Base-by-base conservation (phyloP, 192 early-diverging fungal genomes). In the Phlyctochytrium bullatum region DNA sequence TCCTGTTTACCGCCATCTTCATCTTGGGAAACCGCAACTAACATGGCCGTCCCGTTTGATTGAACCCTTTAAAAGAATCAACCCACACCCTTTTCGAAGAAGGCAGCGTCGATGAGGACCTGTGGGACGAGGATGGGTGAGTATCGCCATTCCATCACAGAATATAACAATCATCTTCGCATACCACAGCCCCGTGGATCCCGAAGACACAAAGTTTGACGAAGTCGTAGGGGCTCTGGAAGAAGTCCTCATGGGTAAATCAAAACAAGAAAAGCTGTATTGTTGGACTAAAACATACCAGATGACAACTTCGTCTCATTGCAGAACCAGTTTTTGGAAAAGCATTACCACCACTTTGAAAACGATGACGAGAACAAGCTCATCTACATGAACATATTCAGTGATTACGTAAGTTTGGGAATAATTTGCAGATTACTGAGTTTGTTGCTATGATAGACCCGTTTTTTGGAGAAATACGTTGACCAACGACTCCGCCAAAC, bases 341-440 rank as follows among this genome's bases (percentile, higher is more conserved):
- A 65, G 32, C 40, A 81, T 56, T 63, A 50, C 56, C 31, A 66
- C 14, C 64, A 73, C 14, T 86, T 84, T 53, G 64, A 61, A 14
- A 60, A 71, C 52, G 73, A 74, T 31, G 80, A 86, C 56, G 84
- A 86, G 53, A 86, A 86, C 71, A 86, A 84, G 69, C 61, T 86
- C 14, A 69, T 78, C 10, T 86, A 84, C 73, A 86, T 73, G 68
- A 73, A 80, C n/a, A 72, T 82, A 20, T 84, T 84, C 60, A 53
- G 73, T 3, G 24, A 77, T 36, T 85, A 85, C 61, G 83, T 84
- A 61, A 33, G 76, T 71, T 2, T 16, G 31, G 16, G 25, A 6
- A 2, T 2, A 40, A 3, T 67, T 2, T 24, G 1, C 20, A 3
- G 31, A 65, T 36, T 52, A 29, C 2, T 10, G 27, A 23, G 52